phyloP scores from a whole-genome alignment of 495 filamentous ascomycete genomes.

The Apiosordaria backusii region DNA sequence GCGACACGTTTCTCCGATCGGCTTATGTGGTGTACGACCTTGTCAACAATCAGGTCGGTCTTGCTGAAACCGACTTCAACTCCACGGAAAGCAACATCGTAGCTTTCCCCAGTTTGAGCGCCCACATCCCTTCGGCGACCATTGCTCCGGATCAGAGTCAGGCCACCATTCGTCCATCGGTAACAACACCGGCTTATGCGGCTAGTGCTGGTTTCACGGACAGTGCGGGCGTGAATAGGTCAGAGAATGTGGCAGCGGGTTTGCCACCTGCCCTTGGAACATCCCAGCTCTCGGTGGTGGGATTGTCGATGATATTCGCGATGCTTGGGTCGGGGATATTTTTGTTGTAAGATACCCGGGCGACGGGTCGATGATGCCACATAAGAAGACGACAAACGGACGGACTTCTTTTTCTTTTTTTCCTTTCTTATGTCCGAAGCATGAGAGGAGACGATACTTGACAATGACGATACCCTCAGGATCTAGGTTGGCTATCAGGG shows the following conservation, averaged over 20 bases:
- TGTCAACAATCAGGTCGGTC: slow-evolving; percentile 77
- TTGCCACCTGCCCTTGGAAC: slow-evolving; percentile 33
- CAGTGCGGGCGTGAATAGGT: slow-evolving; percentile 2
- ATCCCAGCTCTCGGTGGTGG: slow-evolving; percentile 35
- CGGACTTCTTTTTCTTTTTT: neutral
- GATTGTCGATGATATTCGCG: slow-evolving; percentile 32
- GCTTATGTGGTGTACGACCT: slow-evolving; percentile 96
- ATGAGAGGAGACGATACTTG: neutral
- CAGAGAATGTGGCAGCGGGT: slow-evolving; percentile 31
- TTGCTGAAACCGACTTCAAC: slow-evolving; percentile 88
- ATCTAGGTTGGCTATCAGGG: slow-evolving; percentile 11
- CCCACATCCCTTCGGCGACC: slow-evolving; percentile 49
- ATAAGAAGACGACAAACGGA: too few species aligned
- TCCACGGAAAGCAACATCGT: slow-evolving; percentile 56
- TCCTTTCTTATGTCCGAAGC: neutral
- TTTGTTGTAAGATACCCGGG: slow-evolving; percentile 8
- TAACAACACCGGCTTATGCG: slow-evolving; percentile 35
- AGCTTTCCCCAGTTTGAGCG: slow-evolving; percentile 46
- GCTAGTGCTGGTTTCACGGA: slow-evolving; percentile 40
- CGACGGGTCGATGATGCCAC: neutral
- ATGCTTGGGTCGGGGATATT: slow-evolving; percentile 44
- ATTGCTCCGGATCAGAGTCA: slow-evolving; percentile 41
- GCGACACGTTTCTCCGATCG: slow-evolving; percentile 92
- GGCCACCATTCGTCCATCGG: slow-evolving; percentile 29
- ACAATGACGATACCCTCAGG: slow-evolving; percentile 6